Evolutionary conservation across 2,329 filamentous ascomycete genomes (phyloP), one percentile per base, ranked within the genome.

Genomic region (Drechslera avenae): DNA sequence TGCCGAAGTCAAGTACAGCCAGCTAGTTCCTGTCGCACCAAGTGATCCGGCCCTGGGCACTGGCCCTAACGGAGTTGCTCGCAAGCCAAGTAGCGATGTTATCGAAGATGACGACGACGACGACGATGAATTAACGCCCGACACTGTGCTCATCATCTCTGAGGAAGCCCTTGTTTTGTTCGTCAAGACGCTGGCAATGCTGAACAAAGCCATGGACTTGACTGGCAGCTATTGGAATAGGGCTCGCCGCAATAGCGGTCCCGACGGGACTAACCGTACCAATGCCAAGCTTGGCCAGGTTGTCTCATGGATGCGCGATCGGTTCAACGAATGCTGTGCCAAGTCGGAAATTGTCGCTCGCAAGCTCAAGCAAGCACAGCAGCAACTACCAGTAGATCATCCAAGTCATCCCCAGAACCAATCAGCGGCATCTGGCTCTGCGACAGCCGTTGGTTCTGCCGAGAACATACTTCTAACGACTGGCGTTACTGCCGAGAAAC

Each of bases 1-100:
- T 74, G 94, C 94, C 5, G 93, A 99, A 75, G 93, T 99, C 68
- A 99, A 99, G 75, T 97, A 95, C 75, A 94, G 95, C 74, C 94
- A 99, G 73, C 82, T 99, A n/a, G 85, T 97, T 41, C 94, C 94
- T 3, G 78, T 94, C 36, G 86, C 90, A 1, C 94, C 93, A 1
- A 83, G 83, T 59, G 86, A 90, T 40, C 85, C 88, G 60, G 86
- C 85, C 5, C 80, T 91, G 3, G 86, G 87, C 5, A 76, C 80
- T 35, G 76, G 76, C 41, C 71, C 74, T 43, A 85, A 86, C 12
- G 73, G 82, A n/a, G 76, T 72, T 37, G 64, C 55, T 21, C 55
- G 69, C 32, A 71, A 68, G 51, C 66, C 66, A n/a, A 67, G 57
- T 34, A 64, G 51, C 36, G 67, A 71, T 77, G 84, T 87, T 3